These are phyloP conservation scores for Elaeis oleifera DNA, from an alignment of 202 grass and related monocot genomes.

Conservation along the genomic window DNA sequence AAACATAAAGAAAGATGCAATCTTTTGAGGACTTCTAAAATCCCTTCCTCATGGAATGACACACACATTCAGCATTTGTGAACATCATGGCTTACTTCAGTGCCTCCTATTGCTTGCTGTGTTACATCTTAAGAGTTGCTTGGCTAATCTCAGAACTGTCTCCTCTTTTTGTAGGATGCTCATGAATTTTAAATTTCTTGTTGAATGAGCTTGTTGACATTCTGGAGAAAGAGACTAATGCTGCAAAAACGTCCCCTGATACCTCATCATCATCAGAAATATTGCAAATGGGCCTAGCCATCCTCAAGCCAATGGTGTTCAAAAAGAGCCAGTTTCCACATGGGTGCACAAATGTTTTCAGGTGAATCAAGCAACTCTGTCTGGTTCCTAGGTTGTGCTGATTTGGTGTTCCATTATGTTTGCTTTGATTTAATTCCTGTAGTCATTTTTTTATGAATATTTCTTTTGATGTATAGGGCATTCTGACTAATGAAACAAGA, in stretches of 20 bases:
- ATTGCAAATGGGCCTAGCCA: constrained; percentile 49
- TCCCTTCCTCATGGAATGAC: no score
- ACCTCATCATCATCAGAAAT: constrained; percentile 48
- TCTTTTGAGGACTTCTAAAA: no score
- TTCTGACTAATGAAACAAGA: constrained; percentile 90
- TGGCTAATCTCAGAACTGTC: not conserved
- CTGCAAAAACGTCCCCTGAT: constrained; percentile 42
- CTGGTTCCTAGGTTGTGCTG: constrained; percentile 10
- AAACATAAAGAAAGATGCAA: no score
- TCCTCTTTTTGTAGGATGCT: constrained; percentile 55
- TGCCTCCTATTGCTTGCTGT: no score
- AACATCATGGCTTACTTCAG: no score
- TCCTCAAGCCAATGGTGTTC: constrained; percentile 63
- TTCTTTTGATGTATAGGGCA: constrained; percentile 49
- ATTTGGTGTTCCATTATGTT: not conserved
- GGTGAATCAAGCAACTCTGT: constrained; percentile 28
- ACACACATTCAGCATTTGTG: no score
- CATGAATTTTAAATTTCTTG: constrained; percentile 96
- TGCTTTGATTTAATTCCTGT: not conserved
- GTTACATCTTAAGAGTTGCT: not conserved
- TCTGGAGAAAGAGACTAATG: constrained; percentile 69
- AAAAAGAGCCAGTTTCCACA: constrained; percentile 66
- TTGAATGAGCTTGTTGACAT: constrained; percentile 98
- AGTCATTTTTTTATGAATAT: not conserved
- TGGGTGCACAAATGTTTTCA: constrained; percentile 96